Evolutionary conservation across 1,139 yeast species (phyloP).

Genomic region (Williopsis jadinii): DNA sequence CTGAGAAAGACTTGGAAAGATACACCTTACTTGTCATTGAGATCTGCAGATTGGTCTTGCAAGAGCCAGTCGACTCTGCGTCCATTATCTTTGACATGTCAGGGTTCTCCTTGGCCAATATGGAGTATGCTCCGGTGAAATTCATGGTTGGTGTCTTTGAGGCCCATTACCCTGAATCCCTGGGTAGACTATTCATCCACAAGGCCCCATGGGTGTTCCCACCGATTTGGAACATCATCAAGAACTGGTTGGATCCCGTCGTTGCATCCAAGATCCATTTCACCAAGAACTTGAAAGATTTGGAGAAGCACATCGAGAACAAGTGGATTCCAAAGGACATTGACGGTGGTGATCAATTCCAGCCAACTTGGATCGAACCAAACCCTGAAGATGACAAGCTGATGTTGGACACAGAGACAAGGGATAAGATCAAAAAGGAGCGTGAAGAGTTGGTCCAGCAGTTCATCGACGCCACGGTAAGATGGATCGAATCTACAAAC

Average conservation of each 20-base stretch:
- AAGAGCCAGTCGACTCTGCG: constrained; percentile 64
- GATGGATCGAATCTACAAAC: constrained; percentile 56
- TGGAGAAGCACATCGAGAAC: constrained; percentile 46
- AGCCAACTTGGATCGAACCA: constrained; percentile 51
- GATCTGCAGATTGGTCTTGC: constrained; percentile 54
- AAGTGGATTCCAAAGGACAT: constrained; percentile 51
- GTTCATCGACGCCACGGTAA: constrained; percentile 51
- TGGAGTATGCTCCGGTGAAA: constrained; percentile 79
- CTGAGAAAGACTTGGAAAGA: constrained; percentile 57
- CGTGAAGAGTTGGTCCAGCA: constrained; percentile 40
- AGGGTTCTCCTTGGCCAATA: constrained; percentile 69
- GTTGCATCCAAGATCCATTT: constrained; percentile 77
- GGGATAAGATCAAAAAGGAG: constrained; percentile 35
- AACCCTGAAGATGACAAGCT: constrained; percentile 39
- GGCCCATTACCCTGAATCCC: constrained; percentile 82
- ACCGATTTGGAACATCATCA: constrained; percentile 80
- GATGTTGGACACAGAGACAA: constrained; percentile 34
- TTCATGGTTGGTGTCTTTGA: constrained; percentile 74
- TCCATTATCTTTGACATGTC: constrained; percentile 69
- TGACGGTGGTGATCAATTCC: constrained; percentile 60
- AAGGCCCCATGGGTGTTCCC: constrained; percentile 89
- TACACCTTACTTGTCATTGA: constrained; percentile 67
- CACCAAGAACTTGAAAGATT: constrained; percentile 54
- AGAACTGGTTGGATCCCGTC: constrained; percentile 84
- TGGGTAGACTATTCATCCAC: constrained; percentile 70